phyloP scores from a whole-genome alignment of 352 stramenopile species.

The Pythium angustatum region DNA sequence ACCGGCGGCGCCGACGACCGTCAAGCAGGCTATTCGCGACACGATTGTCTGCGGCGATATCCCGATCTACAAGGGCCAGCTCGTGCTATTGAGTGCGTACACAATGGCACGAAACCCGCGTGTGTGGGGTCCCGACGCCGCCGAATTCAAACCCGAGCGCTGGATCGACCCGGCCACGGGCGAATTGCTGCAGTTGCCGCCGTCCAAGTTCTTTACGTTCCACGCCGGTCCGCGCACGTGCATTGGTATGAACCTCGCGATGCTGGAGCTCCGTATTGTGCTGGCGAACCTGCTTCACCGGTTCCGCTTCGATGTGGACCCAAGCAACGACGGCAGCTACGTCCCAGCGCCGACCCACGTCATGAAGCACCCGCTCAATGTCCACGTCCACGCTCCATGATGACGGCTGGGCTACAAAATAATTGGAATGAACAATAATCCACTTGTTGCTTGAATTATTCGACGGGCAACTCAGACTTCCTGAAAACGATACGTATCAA shows the following conservation, averaged over 20 bases:
- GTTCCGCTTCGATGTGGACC: conserved; percentile 19
- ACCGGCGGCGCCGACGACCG: conserved; percentile 60
- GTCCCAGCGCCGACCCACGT: conserved; percentile 3
- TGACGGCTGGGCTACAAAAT: too few species aligned
- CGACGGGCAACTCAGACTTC: too few species aligned
- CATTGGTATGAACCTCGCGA: conserved; percentile 37
- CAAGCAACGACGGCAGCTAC: conserved; percentile 13
- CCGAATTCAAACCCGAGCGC: conserved; percentile 63
- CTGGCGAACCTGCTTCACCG: conserved; percentile 18
- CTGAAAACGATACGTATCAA: too few species aligned
- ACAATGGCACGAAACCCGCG: conserved; percentile 32
- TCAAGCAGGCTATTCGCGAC: conserved; percentile 56
- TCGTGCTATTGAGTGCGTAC: conserved; percentile 34
- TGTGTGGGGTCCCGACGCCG: conserved; percentile 54
- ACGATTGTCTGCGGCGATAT: conserved; percentile 44
- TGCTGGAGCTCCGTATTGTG: conserved; percentile 42
- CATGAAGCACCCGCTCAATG: conserved; percentile 22
- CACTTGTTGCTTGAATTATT: too few species aligned
- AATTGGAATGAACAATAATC: background rate
- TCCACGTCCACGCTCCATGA: background rate
- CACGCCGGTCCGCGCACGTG: conserved; percentile 38
- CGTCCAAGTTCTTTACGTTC: conserved; percentile 41
- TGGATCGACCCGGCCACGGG: conserved; percentile 39
- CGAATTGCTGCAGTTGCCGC: conserved; percentile 4
- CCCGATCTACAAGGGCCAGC: conserved; percentile 28